Base-by-base conservation (phyloP, 768 basidiomycete genomes). In the Phlebiopsis flavidoalba region DNA sequence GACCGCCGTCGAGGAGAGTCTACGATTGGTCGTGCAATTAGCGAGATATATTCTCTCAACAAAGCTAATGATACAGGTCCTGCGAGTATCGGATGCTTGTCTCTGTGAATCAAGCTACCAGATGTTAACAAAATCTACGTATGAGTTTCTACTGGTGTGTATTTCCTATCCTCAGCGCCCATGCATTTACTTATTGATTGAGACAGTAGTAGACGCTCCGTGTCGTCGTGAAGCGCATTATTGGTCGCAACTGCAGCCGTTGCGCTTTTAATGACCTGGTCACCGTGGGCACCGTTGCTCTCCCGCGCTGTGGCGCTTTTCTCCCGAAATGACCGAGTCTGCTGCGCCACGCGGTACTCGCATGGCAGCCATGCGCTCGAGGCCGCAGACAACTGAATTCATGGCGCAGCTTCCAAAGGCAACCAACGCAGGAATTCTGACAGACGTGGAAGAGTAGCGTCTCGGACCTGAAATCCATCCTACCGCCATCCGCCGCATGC, bases 341-440 rank as follows among this genome's bases (percentile, higher is more conserved):
- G 40, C 4, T 35, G 36, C 50, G n/a, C n/a, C n/a, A 52, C 10
- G 52, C 52, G 52, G 33, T 52, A 51, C 37, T 60, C 51, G 59
- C 59, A 54, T 60, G 59, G 53, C 53, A 21, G 53, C 60, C 60
- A 60, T 60, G 60, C 54, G 60, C 37, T 46, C 60, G 53, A 60
- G 60, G 40, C 54, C 47, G 31, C 53, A 15, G 26, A 43, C 26
- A 6, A 31, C 26, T 17, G 17, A 17, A 17, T 43, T 43, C 12
- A 12, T 8, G n/a, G 40, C 11, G 40, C 40, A 43, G 40, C 40
- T 43, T 43, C 40, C 40, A 43, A 17, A 12, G 40, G 40, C 40
- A 43, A 17, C n/a, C 40, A 43, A 43, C 40, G 40, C 11, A 43
- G 40, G 40, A 43, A 43, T 43, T 43, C 40, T 43, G 40, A 43